Percentiles rank a stretch among this genome's conserved stretches.
Conservation (phyloP, 768 basidiomycete genomes). For the Cystofilobasidium capitatum region DNA sequence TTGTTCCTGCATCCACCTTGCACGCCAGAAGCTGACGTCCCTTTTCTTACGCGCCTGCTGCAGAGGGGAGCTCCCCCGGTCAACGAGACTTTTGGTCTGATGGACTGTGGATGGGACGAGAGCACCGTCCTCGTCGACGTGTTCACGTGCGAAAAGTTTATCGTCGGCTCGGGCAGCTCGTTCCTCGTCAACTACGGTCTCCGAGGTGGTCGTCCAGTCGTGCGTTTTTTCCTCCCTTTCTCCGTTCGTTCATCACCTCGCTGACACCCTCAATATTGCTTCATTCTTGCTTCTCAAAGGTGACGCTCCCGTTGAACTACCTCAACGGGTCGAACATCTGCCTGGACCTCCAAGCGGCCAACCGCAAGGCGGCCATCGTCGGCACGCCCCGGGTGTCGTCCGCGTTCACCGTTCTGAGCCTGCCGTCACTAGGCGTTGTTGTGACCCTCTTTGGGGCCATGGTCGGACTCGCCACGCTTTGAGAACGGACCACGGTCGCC, state of each 20-base stretch:
- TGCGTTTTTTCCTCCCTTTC: neutral
- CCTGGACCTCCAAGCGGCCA: constrained; percentile 1
- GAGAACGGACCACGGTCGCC: neutral
- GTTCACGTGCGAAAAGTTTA: constrained; percentile 57
- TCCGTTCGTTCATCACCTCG: neutral
- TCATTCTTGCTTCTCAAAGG: neutral
- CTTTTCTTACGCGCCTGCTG: constrained; percentile 1
- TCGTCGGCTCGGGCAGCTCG: constrained; percentile 56
- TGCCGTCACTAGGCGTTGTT: neutral
- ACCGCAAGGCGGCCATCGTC: neutral
- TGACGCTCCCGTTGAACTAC: constrained; percentile 12
- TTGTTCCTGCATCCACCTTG: constrained; percentile 48
- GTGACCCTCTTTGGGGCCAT: neutral
- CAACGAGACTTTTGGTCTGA: constrained; percentile 52
- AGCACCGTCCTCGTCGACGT: constrained; percentile 43
- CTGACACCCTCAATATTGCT: too few species aligned
- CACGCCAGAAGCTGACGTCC: constrained; percentile 45
- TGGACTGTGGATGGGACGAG: constrained; percentile 49
- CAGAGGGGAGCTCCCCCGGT: constrained; percentile 43
- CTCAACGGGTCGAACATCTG: constrained; percentile 24
- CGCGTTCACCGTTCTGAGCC: neutral
- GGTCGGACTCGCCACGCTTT: neutral
- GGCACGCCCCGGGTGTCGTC: neutral
- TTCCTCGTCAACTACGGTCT: constrained; percentile 51
- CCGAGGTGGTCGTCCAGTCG: constrained; percentile 25